phyloP scores from a whole-genome alignment of 2,329 filamentous ascomycete species.

The Epichloe aotearoae region DNA sequence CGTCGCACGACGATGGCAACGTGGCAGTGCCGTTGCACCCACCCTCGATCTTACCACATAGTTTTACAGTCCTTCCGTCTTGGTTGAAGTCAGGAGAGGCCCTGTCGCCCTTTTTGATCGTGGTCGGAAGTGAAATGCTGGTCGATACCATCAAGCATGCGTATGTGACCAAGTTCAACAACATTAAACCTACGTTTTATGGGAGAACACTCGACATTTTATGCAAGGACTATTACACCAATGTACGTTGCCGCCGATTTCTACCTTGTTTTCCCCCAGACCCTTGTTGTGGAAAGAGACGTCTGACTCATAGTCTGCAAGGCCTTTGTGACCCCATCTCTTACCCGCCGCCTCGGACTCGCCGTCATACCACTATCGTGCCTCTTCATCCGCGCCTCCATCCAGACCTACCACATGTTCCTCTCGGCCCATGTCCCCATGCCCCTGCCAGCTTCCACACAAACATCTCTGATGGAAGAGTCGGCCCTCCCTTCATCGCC shows the following conservation, averaged over 20 bases:
- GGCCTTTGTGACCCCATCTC: constrained; percentile 82
- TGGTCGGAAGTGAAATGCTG: constrained; percentile 89
- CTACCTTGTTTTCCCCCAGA: not conserved
- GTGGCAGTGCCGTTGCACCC: constrained; percentile 47
- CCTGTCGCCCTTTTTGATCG: constrained; percentile 81
- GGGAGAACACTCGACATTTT: constrained; percentile 81
- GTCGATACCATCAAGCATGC: constrained; percentile 96
- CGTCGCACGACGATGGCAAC: constrained; percentile 33
- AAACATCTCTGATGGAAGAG: constrained; percentile 53
- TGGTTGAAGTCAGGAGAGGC: constrained; percentile 72
- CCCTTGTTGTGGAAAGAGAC: not conserved
- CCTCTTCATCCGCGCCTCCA: constrained; percentile 83
- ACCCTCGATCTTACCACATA: constrained; percentile 70
- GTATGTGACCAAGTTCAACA: constrained; percentile 98
- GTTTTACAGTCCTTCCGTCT: constrained; percentile 78
- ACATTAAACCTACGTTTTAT: constrained; percentile 84
- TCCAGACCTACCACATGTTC: constrained; percentile 98
- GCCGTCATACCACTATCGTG: constrained; percentile 88
- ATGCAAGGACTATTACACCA: constrained; percentile 95
- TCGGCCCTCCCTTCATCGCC: constrained; percentile 53
- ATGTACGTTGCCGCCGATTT: constrained; percentile 38
- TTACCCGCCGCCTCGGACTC: constrained; percentile 79
- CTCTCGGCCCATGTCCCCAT: constrained; percentile 73
- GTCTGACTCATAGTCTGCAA: constrained; percentile 16
- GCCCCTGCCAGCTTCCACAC: constrained; percentile 51